Conservation (phyloP, 257 asterid genomes). For the Solanum piurae region DNA sequence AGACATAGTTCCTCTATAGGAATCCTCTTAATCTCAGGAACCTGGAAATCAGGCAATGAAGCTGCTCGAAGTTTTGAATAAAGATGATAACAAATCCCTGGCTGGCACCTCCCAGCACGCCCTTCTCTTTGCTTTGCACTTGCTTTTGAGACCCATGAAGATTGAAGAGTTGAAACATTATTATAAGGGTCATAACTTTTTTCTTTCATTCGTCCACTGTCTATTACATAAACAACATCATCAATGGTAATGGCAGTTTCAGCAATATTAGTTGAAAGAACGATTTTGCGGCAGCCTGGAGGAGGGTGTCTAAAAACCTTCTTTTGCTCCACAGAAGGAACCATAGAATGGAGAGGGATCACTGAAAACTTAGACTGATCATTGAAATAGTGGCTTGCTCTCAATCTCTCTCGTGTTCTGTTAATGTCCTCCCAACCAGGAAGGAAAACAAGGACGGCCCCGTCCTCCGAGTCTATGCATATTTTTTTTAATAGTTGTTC, state of each 20-base stretch:
- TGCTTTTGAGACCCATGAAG: slow-evolving; percentile 95
- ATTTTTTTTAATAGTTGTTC: slow-evolving; percentile 65
- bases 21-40: slow-evolving; percentile 95
- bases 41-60: slow-evolving; percentile 72
- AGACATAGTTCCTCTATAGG: slow-evolving; percentile 89
- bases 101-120: slow-evolving; percentile 94
- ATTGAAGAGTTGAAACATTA: slow-evolving; percentile 81
- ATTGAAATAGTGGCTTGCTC: slow-evolving; percentile 48
- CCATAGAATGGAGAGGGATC: slow-evolving; percentile 75
- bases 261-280: slow-evolving; percentile 92
- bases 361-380: slow-evolving; percentile 51
- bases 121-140: slow-evolving; percentile 93
- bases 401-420: slow-evolving; percentile 48
- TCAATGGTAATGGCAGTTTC: slow-evolving; percentile 92
- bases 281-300: slow-evolving; percentile 72
- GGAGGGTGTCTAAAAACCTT: slow-evolving; percentile 59
- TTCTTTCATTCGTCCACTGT: slow-evolving; percentile 92
- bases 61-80: slow-evolving; percentile 64
- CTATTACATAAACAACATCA: slow-evolving; percentile 87
- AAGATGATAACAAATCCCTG: slow-evolving; percentile 91
- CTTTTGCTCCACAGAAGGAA: slow-evolving; percentile 76
- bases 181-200: slow-evolving; percentile 78
- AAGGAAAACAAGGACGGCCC: slow-evolving; percentile 87
- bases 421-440: slow-evolving; percentile 96
- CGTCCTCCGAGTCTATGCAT: slow-evolving; percentile 55